phyloP scores from a whole-genome alignment of 768 basidiomycete species.

The Lactifluus hygrophoroides region DNA sequence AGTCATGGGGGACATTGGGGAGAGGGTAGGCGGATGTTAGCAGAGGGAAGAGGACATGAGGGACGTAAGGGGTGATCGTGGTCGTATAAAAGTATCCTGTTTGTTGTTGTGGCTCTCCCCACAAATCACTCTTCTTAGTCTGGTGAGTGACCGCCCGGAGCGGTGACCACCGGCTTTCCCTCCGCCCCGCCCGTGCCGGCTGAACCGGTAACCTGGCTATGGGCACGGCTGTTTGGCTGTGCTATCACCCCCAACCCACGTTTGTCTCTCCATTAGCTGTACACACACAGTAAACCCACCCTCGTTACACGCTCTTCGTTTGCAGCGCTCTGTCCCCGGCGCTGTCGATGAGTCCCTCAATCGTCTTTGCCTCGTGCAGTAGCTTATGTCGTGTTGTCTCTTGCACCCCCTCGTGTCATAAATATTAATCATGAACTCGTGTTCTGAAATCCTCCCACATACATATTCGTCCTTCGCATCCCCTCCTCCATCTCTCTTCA shows the following conservation, averaged over 20 bases:
- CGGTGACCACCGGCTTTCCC: not conserved
- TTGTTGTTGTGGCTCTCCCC: not conserved
- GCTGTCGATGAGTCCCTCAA: not conserved
- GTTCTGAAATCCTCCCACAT: not conserved
- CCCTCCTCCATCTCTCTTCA: not conserved
- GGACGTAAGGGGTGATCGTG: not conserved
- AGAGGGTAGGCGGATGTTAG: not conserved
- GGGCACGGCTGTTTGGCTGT: not conserved
- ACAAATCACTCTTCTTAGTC: not conserved
- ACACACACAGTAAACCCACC: no score
- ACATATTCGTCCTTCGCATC: not conserved
- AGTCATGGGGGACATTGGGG: not conserved
- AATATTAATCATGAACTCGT: not conserved
- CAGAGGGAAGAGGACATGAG: constrained; percentile 8
- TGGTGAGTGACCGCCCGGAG: not conserved
- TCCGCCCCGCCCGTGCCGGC: not conserved
- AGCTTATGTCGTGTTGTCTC: not conserved
- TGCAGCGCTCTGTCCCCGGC: not conserved
- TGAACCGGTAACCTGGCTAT: not conserved
- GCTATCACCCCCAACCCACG: no score
- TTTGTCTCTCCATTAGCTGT: not conserved
- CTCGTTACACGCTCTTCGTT: not conserved
- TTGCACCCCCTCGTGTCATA: constrained; percentile 9
- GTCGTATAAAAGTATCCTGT: not conserved
- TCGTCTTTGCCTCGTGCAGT: not conserved